Base-by-base conservation (phyloP, 257 asterid species). In the Paulownia fortunei region DNA sequence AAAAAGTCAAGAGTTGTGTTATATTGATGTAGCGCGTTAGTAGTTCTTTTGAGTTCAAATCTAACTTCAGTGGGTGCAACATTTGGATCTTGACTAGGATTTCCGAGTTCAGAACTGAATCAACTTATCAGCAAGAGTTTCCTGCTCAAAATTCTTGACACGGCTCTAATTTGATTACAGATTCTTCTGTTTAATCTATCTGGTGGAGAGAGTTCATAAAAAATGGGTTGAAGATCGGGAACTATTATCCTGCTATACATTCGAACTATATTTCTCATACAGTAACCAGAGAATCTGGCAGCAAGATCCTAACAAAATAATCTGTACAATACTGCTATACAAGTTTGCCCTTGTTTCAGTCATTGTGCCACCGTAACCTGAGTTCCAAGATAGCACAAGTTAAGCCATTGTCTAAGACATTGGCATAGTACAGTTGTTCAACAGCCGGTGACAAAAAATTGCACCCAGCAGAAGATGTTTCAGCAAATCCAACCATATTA, bases 271-370 rank as follows among this genome's bases (percentile, higher is more conserved):
- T 23, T 76, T 51, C 77, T 21, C 68, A 54, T 16, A 76, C 47
- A 68, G 58, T 75, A 55, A 76, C 73, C 69, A 36, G 54, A 27
- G 18, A 68, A 74, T 72, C 64, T 61, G 74, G 64, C 62, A 77
- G 73, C 64, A 72, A 56, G 32, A 66, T 76, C 80, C 85, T 82
- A 78, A 26, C 52, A 80, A 69, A 77, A 80, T 74, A 61, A 79
- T 83, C 89, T 86, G 82, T 88, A 87, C 90, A 82, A 58, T 18
- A 46, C 76, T 76, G 46, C 69, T 84, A 75, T 82, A 86, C 88
- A 86, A 61, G 30, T 69, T 58, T 10, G 52, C 59, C 52, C 16
- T 15, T 30, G 15, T 62, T 18, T 3, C 27, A 11, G 47, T 44
- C 80, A 52, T 70, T 30, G 47, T 41, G 64, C 74, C 51, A 41